Conservation (phyloP, 75 land plant genomes). For the Isoetes taiwanensis region DNA sequence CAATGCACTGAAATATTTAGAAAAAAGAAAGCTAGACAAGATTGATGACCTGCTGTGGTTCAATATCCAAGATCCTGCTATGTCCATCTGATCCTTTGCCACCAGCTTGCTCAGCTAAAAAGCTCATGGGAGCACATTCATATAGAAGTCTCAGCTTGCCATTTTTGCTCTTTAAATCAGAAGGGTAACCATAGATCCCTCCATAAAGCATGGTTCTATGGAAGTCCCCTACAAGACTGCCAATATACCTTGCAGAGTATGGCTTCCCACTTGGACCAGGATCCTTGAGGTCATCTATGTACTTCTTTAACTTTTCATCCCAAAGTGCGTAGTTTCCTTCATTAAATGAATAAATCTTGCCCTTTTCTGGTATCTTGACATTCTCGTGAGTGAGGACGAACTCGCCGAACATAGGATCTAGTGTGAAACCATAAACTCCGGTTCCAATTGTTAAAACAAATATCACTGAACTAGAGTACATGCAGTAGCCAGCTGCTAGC, state of each 20-base stretch:
- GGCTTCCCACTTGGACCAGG: slow-evolving; percentile 74
- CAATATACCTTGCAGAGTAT: slow-evolving; percentile 86
- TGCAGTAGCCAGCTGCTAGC: slow-evolving; percentile 92
- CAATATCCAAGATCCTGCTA: slow-evolving; percentile 61
- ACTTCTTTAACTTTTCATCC: slow-evolving; percentile 78
- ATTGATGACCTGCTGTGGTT: slow-evolving; percentile 51
- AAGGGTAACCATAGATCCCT: slow-evolving; percentile 88
- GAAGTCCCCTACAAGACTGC: slow-evolving; percentile 87
- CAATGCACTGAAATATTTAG: too few relatives aligned
- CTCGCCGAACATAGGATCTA: slow-evolving; percentile 86
- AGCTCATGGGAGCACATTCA: slow-evolving; percentile 98
- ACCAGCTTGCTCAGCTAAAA: slow-evolving; percentile 80
- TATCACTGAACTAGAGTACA: slow-evolving; percentile 91
- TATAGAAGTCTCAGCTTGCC: slow-evolving; percentile 85
- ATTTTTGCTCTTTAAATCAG: slow-evolving; percentile 81
- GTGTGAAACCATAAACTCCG: slow-evolving; percentile 71
- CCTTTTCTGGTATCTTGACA: slow-evolving; percentile 58
- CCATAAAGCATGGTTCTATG: slow-evolving; percentile 84
- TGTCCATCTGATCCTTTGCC: slow-evolving; percentile 93
- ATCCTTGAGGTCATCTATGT: slow-evolving; percentile 58
- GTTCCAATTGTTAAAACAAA: slow-evolving; percentile 66
- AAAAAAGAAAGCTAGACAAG: too few relatives aligned
- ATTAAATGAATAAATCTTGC: slow-evolving; percentile 80
- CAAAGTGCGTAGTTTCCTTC: slow-evolving; percentile 94
- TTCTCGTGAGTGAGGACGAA: slow-evolving; percentile 73